A percentile compares a stretch with the other conserved stretches of the same genome.
These are phyloP conservation scores for Lichtheimia hyalospora DNA, from an alignment of 371 early-diverging fungal species.

Conservation along the genomic window DNA sequence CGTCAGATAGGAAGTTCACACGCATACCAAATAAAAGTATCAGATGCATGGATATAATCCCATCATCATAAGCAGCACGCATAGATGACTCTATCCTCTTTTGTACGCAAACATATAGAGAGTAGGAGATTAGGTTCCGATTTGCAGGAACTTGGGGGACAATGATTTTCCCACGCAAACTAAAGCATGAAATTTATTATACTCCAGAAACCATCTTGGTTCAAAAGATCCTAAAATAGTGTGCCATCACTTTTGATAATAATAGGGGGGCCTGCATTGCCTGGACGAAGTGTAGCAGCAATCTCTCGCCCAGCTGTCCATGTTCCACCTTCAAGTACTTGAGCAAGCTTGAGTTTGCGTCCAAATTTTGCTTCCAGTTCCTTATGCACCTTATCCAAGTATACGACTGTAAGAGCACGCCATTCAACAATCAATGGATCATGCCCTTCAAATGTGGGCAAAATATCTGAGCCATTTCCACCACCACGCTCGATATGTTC, in stretches of 20 bases:
- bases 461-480: neutral
- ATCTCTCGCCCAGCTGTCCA: slow-evolving; percentile 91
- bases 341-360: slow-evolving; percentile 69
- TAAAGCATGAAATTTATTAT: too few relatives aligned
- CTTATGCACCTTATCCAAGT: slow-evolving; percentile 75
- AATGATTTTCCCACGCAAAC: too few relatives aligned
- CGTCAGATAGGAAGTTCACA: too few relatives aligned
- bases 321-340: slow-evolving; percentile 91
- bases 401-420: slow-evolving; percentile 87
- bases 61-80: too few relatives aligned
- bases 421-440: slow-evolving; percentile 90
- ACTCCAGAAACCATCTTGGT: too few relatives aligned
- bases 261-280: slow-evolving; percentile 87
- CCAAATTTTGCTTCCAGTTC: slow-evolving; percentile 51
- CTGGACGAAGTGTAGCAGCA: slow-evolving; percentile 74
- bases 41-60: too few relatives aligned
- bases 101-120: too few relatives aligned
- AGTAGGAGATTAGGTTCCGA: too few relatives aligned
- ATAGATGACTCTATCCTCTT: too few relatives aligned
- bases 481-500: slow-evolving; percentile 25
- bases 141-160: too few relatives aligned
- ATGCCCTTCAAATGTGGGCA: slow-evolving; percentile 74
- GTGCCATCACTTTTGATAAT: slow-evolving; percentile 42
- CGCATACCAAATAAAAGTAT: too few relatives aligned
- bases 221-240: too few relatives aligned